Conservation (phyloP, 805 yeast species). For the Metschnikowia baotianmanensis region DNA sequence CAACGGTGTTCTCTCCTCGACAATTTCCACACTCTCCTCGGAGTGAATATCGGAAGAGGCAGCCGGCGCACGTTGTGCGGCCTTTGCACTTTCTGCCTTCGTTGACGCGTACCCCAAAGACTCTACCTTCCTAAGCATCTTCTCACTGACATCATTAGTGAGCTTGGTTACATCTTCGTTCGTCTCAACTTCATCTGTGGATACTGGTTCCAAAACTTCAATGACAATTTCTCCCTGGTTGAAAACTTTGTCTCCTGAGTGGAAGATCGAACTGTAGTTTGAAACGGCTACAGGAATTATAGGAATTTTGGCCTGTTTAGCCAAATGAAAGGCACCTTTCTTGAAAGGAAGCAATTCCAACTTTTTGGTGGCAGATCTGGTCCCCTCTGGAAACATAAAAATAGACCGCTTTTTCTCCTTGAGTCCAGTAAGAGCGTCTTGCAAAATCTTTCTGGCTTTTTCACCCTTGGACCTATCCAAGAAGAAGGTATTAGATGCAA, state of each 20-base stretch:
- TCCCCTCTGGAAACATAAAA: constrained; percentile 96
- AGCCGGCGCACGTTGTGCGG: not conserved
- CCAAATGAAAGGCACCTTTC: constrained; percentile 97
- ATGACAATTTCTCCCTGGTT: constrained; percentile 73
- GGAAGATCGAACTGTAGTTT: constrained; percentile 75
- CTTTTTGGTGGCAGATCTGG: constrained; percentile 73
- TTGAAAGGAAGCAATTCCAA: constrained; percentile 83
- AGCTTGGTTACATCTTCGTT: constrained; percentile 69
- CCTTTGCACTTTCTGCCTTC: constrained; percentile 3
- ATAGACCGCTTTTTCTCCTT: constrained; percentile 66
- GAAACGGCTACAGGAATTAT: constrained; percentile 85
- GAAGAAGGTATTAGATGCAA: constrained; percentile 85
- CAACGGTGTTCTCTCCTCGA: constrained; percentile 20
- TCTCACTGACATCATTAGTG: constrained; percentile 50
- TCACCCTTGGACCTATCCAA: constrained; percentile 77
- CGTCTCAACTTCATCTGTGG: constrained; percentile 61
- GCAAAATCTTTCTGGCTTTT: constrained; percentile 73
- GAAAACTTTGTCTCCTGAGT: constrained; percentile 60
- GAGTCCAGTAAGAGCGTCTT: constrained; percentile 61
- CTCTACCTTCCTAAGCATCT: constrained; percentile 49
- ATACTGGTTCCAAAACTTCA: constrained; percentile 78
- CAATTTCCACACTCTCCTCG: constrained; percentile 17
- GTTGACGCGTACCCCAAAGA: constrained; percentile 39
- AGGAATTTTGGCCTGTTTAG: constrained; percentile 88
- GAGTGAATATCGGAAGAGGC: constrained; percentile 6